These are phyloP conservation scores for Cyclotella choctawhatcheeana DNA, from an alignment of 108 stramenopile species.

Conservation along the genomic window DNA sequence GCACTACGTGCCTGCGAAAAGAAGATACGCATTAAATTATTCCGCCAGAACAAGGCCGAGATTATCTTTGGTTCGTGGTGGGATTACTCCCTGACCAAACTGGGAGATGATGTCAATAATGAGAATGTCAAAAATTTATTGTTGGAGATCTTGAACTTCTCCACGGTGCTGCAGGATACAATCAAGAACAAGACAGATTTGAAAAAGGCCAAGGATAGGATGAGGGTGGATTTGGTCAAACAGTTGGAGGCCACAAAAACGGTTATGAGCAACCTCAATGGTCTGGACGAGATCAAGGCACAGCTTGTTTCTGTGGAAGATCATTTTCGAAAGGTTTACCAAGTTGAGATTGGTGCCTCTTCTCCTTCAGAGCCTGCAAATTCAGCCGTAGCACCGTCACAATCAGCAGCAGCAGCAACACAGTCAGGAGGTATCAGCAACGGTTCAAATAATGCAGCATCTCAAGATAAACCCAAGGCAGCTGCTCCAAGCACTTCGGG, in stretches of 20 bases:
- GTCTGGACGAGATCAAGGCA: neutral
- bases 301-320: neutral
- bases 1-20: neutral
- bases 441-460: too few species aligned
- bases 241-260: neutral
- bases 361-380: too few species aligned
- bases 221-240: neutral
- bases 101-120: neutral
- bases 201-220: neutral
- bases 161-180: neutral
- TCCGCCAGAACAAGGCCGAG: neutral
- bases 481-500: neutral
- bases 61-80: conserved; percentile 5
- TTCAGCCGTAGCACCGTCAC: too few species aligned
- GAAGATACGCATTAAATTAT: neutral
- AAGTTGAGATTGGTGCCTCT: neutral
- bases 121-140: neutral
- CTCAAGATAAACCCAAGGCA: neutral
- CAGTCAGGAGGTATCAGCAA: too few species aligned
- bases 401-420: too few species aligned
- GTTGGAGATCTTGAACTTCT: neutral
- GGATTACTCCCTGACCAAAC: neutral
- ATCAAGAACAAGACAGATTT: neutral
- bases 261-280: neutral
- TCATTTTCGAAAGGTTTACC: neutral